Conservation (phyloP, 371 early-diverging fungal species). For the Thermomucor indicae-seudaticae region DNA sequence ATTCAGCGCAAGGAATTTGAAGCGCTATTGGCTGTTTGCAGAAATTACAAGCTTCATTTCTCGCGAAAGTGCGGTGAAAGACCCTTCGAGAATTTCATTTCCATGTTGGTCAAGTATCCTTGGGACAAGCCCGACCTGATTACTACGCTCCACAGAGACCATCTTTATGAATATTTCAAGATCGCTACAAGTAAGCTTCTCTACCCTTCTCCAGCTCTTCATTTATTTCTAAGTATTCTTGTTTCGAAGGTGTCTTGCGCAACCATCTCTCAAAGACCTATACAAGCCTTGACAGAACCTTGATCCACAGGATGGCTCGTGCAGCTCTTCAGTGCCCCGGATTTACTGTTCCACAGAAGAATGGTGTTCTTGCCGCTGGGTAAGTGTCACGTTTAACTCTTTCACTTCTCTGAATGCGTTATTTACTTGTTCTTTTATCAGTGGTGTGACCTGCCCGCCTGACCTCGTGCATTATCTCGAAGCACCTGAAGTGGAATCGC, state of each 20-base stretch:
- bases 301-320: slow-evolving; percentile 50
- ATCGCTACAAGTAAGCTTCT: slow-evolving; percentile 16
- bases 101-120: slow-evolving; percentile 56
- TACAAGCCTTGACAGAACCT: slow-evolving; percentile 36
- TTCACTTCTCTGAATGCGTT: no score
- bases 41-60: slow-evolving; percentile 62
- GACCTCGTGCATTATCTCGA: no score
- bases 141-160: slow-evolving; percentile 58
- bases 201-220: neutral
- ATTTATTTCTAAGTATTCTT: neutral
- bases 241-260: slow-evolving; percentile 37
- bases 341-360: slow-evolving; percentile 62
- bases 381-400: no score
- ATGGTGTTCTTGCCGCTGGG: slow-evolving; percentile 20
- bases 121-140: slow-evolving; percentile 53
- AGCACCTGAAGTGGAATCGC: no score
- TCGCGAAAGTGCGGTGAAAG: slow-evolving; percentile 62
- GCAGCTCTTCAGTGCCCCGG: slow-evolving; percentile 55
- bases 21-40: slow-evolving; percentile 47
- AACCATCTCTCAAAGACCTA: slow-evolving; percentile 39
- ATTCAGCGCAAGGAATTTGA: slow-evolving; percentile 58
- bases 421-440: no score
- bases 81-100: slow-evolving; percentile 66
- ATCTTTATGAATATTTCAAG: slow-evolving; percentile 64
- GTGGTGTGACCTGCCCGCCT: no score